A percentile compares a stretch with the other conserved stretches of the same genome.
Evolutionary conservation across 805 yeast genomes (phyloP).

Genomic region (Maudiozyma pseudohumilis): DNA sequence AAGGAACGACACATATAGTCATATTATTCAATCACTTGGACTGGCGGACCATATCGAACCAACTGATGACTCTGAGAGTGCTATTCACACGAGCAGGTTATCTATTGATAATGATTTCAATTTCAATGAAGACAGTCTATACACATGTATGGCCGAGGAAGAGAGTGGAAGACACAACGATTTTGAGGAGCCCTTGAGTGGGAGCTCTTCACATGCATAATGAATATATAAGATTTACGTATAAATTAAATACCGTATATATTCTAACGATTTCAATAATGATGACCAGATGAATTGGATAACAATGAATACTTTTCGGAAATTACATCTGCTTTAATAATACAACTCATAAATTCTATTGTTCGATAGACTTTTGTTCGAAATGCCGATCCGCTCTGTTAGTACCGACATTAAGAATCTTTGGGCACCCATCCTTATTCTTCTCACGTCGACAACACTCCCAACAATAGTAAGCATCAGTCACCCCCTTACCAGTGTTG

Average conservation of each 20-base stretch:
- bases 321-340: no score
- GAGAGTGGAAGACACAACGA: background rate
- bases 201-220: background rate
- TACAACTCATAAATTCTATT: background rate
- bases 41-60: background rate
- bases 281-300: no score
- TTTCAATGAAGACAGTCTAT: conserved; percentile 15
- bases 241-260: no score
- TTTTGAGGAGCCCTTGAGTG: background rate
- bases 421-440: conserved; percentile 89
- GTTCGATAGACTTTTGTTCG: conserved; percentile 34
- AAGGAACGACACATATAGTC: conserved; percentile 34
- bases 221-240: background rate
- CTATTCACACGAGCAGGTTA: background rate
- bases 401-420: conserved; percentile 72
- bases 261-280: no score
- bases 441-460: conserved; percentile 75
- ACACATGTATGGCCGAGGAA: conserved; percentile 6
- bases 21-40: conserved; percentile 16
- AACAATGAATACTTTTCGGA: no score
- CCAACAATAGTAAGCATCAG: conserved; percentile 72
- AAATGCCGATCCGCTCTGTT: conserved; percentile 55
- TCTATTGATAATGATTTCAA: conserved; percentile 13
- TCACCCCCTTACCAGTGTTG: conserved; percentile 38
- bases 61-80: background rate